Evolutionary conservation across 257 asterid species (phyloP).

Genomic region (Gynochthodes officinalis): DNA sequence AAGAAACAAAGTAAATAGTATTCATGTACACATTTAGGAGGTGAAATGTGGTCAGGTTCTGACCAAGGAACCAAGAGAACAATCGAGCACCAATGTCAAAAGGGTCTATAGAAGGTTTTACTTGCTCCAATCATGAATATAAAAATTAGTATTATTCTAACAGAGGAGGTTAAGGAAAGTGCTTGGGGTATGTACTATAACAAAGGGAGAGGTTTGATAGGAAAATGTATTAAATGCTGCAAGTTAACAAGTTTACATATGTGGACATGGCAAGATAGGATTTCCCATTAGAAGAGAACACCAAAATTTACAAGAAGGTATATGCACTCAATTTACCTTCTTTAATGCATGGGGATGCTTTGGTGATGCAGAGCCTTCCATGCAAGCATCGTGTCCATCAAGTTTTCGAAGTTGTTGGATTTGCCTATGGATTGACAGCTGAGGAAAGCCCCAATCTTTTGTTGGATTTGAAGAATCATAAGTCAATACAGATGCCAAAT

Average conservation of each 20-base stretch:
- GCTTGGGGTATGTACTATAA: not conserved
- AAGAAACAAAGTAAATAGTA: not conserved
- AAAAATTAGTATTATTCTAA: not conserved
- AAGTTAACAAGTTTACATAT: not conserved
- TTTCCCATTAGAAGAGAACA: not conserved
- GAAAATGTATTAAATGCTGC: not conserved
- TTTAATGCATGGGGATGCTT: conserved; percentile 31
- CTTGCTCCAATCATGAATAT: not conserved
- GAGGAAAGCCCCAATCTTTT: conserved; percentile 80
- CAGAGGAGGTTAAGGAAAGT: not conserved
- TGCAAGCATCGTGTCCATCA: conserved; percentile 26
- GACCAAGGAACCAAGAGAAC: not conserved
- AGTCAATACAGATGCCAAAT: conserved; percentile 53
- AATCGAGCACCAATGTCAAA: not conserved
- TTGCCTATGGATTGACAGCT: conserved; percentile 39
- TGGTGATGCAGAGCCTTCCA: conserved; percentile 31
- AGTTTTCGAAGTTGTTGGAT: conserved; percentile 27
- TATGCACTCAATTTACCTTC: conserved; percentile 32
- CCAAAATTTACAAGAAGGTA: not conserved
- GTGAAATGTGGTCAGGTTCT: not conserved
- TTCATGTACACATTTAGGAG: not conserved
- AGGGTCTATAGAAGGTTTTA: not conserved
- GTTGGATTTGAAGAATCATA: conserved; percentile 89
- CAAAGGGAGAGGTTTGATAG: not conserved
- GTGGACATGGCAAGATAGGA: not conserved